Base-by-base conservation (phyloP, 306 rosid species). In the Vigna reflexopilosa region DNA sequence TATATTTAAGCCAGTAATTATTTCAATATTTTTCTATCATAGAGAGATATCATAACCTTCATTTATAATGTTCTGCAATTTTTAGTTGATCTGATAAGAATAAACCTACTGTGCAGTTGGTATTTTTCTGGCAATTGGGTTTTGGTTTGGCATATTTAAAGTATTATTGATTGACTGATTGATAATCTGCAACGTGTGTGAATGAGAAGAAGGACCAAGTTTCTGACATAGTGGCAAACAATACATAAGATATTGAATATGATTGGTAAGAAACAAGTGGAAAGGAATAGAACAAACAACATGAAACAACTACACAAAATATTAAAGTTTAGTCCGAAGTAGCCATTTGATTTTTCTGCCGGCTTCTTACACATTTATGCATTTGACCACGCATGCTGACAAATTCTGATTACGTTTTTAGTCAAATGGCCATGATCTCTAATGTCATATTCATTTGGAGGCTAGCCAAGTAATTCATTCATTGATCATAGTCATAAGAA, bases 281-380 rank as follows among this genome's bases (percentile, higher is more conserved):
- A 76, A 56, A 55, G 50, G 56, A 24, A 42, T 75, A 12, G 62
- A 38, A 54, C 50, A 38, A 62, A 66, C 22, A 78, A 7, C 62
- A 51, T 67, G 32, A n/a, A 49, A n/a, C 75, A 66, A 55, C 30
- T 47, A 38, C 44, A 40, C 15, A 50, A 67, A 52, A 73, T 66
- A 38, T 0, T 9, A 51, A 9, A 50, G 61, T 26, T 24, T 49
- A 52, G 32, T 67, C 77, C 51, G 59, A 28, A 78, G 51, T 80
- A 49, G 70, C 76, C 66, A 72, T 83, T 80, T 70, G 38, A 57
- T 52, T 34, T 30, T 76, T 82, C 59, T 2, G 93, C 89, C 87
- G 86, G 90, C 88, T 67, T 61, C 50, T 42, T 54, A 34, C 58
- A 40, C 68, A 52, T 34, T 61, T 49, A 6, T 42, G 40, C 58